Evolutionary conservation across 768 basidiomycete genomes (phyloP).

Genomic region (Rhodotorula diobovata): DNA sequence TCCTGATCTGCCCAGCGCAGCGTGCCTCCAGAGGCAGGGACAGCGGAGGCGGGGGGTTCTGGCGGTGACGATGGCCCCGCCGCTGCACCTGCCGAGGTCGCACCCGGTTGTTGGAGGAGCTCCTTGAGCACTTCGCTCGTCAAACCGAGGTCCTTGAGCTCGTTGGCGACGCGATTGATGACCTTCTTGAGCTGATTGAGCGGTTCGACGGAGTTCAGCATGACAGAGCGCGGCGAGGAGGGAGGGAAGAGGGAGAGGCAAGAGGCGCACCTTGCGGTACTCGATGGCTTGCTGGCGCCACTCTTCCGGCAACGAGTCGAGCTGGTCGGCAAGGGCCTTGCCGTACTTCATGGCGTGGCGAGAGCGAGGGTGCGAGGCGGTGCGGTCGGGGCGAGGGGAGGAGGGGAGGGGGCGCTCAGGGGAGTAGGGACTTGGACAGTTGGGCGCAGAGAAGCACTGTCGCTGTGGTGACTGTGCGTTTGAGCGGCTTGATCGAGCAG

Average conservation of each 20-base stretch:
- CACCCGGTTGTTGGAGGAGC: conserved; percentile 41
- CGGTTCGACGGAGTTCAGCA: background rate
- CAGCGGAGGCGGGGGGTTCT: background rate
- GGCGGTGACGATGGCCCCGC: background rate
- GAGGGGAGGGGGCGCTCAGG: too few relatives aligned
- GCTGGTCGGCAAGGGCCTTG: conserved; percentile 49
- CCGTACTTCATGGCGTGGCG: conserved; percentile 48
- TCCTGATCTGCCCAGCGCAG: background rate
- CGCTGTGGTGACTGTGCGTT: background rate
- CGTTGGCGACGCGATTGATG: conserved; percentile 73
- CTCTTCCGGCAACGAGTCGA: conserved; percentile 65
- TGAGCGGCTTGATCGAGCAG: too few relatives aligned
- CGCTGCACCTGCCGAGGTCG: background rate
- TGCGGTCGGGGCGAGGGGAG: background rate
- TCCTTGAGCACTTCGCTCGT: conserved; percentile 51
- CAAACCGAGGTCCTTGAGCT: conserved; percentile 69
- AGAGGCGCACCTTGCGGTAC: conserved; percentile 63
- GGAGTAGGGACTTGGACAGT: too few relatives aligned
- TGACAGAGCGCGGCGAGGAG: background rate
- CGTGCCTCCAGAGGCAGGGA: background rate
- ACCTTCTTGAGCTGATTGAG: conserved; percentile 72
- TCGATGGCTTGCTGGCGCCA: conserved; percentile 73
- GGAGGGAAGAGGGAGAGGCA: background rate
- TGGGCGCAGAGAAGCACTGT: too few relatives aligned
- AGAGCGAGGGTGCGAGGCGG: background rate